Evolutionary conservation across 176 grass and related monocot species (phyloP).

Genomic region (Urochloa ruziziensis): DNA sequence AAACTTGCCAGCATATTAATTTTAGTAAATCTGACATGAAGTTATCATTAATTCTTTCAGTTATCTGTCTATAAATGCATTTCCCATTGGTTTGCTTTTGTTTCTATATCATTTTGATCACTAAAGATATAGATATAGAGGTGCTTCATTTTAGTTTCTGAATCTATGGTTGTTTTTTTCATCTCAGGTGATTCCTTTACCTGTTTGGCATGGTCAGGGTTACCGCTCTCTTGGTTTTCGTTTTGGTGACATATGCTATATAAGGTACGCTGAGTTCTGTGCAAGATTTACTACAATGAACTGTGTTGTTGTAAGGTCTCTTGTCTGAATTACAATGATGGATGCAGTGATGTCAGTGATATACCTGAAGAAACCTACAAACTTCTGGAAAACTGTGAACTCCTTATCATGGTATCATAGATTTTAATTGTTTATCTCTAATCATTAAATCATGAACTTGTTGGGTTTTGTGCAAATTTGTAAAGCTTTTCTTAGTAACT

Average conservation of each 20-base stretch:
- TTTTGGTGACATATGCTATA: constrained; percentile 84
- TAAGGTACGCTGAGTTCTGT: constrained; percentile 62
- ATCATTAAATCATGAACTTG: constrained; percentile 15
- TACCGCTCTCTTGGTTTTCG: constrained; percentile 95
- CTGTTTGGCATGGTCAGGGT: constrained; percentile 90
- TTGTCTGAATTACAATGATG: constrained; percentile 32
- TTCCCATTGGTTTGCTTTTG: background rate
- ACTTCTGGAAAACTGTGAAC: constrained; percentile 81
- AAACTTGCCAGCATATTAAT: background rate
- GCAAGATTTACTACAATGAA: background rate
- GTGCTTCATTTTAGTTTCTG: constrained; percentile 23
- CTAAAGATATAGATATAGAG: background rate
- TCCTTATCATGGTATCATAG: constrained; percentile 84
- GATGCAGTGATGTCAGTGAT: constrained; percentile 85
- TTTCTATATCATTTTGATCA: background rate
- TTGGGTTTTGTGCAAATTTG: constrained; percentile 5
- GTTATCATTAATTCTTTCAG: constrained; percentile 9
- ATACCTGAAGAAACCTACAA: constrained; percentile 96
- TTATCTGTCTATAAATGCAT: background rate
- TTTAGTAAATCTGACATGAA: constrained; percentile 6
- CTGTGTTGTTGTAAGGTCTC: background rate
- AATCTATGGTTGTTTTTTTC: constrained; percentile 10
- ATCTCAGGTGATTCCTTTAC: constrained; percentile 78
- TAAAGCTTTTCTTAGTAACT: constrained; percentile 25
- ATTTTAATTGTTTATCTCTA: constrained; percentile 16